These are phyloP conservation scores for Eutrema yunnanense DNA, from an alignment of 345 rosid species.

Conservation along the genomic window DNA sequence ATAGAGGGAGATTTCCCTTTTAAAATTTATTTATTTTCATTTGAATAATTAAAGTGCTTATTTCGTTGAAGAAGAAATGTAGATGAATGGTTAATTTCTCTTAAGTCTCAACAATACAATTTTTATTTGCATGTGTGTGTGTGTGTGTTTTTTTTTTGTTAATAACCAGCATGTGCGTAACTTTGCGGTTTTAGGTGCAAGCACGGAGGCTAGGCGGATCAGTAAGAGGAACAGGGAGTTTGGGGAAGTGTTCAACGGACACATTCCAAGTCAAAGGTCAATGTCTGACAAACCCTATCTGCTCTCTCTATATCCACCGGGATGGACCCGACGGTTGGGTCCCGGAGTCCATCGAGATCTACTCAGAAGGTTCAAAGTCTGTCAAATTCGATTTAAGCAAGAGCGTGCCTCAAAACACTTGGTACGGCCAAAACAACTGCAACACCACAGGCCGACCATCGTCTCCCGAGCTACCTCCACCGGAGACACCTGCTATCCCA, in stretches of 20 bases:
- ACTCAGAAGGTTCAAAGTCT: conserved; percentile 33
- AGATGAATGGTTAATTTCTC: neutral
- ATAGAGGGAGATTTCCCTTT: neutral
- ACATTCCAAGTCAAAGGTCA: conserved; percentile 59
- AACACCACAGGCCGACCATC: conserved; percentile 7
- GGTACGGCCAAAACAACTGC: conserved; percentile 65
- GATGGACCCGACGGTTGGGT: conserved; percentile 66
- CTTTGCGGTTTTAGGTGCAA: conserved; percentile 41
- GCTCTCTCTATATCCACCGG: conserved; percentile 52
- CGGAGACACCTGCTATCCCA: conserved; percentile 1
- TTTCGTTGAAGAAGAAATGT: neutral
- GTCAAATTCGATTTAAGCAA: conserved; percentile 45
- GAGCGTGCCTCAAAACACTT: conserved; percentile 40
- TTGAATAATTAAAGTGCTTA: neutral
- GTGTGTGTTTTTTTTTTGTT: no score
- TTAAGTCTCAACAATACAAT: neutral
- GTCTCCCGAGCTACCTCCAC: conserved; percentile 12
- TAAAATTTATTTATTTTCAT: neutral
- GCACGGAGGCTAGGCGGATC: conserved; percentile 57
- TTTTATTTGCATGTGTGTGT: neutral
- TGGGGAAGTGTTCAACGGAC: conserved; percentile 66
- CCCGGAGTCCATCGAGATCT: conserved; percentile 49
- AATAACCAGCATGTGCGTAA: neutral
- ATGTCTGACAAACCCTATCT: conserved; percentile 43
- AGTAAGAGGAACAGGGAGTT: conserved; percentile 30